Base-by-base conservation (phyloP, 805 yeast genomes). In the Candida lessepsii region DNA sequence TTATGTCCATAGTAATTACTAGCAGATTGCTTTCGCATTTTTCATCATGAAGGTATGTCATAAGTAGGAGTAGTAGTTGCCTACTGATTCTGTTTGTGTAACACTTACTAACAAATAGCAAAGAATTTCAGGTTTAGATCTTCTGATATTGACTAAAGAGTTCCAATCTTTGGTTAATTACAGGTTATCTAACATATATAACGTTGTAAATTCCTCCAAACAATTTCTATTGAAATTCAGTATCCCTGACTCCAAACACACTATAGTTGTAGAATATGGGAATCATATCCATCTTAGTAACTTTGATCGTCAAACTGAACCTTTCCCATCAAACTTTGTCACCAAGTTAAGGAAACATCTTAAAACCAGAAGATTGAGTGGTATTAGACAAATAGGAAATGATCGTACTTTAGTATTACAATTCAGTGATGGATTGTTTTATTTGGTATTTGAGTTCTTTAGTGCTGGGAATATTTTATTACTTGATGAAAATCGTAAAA, bases 391-490 rank as follows among this genome's bases (percentile, higher is more conserved):
- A 50, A 76, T 91, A 4, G 83, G 80, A 1, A 76, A 80, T 52
- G 96, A 89, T 56, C 74, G 98, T 59, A 78, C 87, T n/a, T 67
- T 87, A 31, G 95, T 89, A 0, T 60, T 91, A 32, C 80, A 86
- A 45, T 91, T 91, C 62, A 80, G 90, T 32, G 96, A 87, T 52
- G 96, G 96, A 2, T 53, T 77, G 38, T 80, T 65, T 54, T 83
- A 85, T 51, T 65, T 91, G 48, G 96, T 87, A 0, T 61, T 91
- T 39, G 99, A 91, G 60, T 91, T 91, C 54, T 91, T 90, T 66
- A 86, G 96, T 56, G 96, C 96, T 2, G 99, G 99, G 19, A 91
- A 91, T 56, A 77, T 91, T 40, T 67, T 91, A 14, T 68, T 91
- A 15, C 68, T 91, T 46, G 95, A 91, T 58, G 73, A 78, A 20